Evolutionary conservation across 306 rosid species (phyloP).

Genomic region (Canavalia ensiformis): DNA sequence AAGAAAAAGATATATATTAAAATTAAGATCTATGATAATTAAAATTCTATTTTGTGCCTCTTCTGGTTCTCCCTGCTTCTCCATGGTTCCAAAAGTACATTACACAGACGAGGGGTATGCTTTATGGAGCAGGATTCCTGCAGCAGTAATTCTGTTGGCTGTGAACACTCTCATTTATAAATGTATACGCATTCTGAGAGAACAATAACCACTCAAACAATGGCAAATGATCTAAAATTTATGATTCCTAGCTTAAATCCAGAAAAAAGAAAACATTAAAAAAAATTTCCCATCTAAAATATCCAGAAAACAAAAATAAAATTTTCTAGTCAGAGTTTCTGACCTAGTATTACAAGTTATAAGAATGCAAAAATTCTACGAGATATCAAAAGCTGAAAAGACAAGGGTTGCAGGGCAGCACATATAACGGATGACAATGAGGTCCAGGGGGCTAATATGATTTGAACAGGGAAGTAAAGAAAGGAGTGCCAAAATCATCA

Average conservation of each 20-base stretch:
- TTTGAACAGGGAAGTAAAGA: slow-evolving; percentile 11
- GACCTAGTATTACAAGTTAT: slow-evolving; percentile 39
- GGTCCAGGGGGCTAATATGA: slow-evolving; percentile 31
- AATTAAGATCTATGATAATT: no score
- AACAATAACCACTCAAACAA: slow-evolving; percentile 23
- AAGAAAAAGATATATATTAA: no score
- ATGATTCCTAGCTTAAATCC: background rate
- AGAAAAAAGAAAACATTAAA: background rate
- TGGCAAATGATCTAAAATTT: background rate
- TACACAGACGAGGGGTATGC: no score
- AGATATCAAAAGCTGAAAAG: slow-evolving; percentile 32
- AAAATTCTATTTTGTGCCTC: no score
- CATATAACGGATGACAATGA: background rate
- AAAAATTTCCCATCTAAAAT: background rate
- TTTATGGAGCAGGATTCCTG: no score
- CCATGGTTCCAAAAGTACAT: no score
- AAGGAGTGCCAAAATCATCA: slow-evolving; percentile 35
- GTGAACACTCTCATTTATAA: background rate
- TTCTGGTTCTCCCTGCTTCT: no score
- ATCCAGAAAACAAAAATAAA: slow-evolving; percentile 17
- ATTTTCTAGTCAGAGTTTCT: slow-evolving; percentile 12
- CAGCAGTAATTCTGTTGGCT: no score
- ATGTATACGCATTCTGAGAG: background rate
- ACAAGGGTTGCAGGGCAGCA: slow-evolving; percentile 1
- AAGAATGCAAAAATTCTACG: slow-evolving; percentile 37